These are phyloP conservation scores for Candida dendrica DNA, from an alignment of 805 yeast genomes.

Conservation along the genomic window DNA sequence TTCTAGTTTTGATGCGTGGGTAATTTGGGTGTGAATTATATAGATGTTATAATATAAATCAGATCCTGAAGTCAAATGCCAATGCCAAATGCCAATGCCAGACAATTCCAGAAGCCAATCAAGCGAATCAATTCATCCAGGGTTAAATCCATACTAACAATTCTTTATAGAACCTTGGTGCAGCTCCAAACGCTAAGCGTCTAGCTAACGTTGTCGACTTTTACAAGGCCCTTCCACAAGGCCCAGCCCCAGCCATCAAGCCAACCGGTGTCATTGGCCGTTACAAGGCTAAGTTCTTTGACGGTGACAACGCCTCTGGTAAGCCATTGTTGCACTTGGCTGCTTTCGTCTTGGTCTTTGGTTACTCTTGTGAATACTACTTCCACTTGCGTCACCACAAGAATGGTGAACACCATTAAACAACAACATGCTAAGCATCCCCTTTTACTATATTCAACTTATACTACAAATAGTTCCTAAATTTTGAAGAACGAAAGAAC, in stretches of 20 bases:
- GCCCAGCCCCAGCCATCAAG: conserved; percentile 71
- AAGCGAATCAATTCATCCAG: neutral
- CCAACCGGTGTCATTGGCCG: conserved; percentile 63
- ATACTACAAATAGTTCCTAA: too few relatives aligned
- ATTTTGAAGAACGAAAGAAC: too few relatives aligned
- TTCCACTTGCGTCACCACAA: conserved; percentile 72
- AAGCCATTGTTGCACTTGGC: conserved; percentile 78
- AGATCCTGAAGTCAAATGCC: neutral
- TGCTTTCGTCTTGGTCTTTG: conserved; percentile 58
- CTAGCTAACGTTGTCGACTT: conserved; percentile 91
- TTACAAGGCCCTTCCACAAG: conserved; percentile 95
- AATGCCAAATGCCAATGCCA: too few relatives aligned
- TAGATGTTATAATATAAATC: too few relatives aligned
- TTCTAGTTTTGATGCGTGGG: neutral
- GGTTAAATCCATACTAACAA: neutral
- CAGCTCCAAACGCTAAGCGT: conserved; percentile 95
- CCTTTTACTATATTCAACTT: too few relatives aligned
- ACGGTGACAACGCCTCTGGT: conserved; percentile 78
- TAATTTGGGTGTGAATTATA: neutral
- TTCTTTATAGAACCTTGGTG: conserved; percentile 67
- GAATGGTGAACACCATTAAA: conserved; percentile 34
- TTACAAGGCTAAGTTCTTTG: conserved; percentile 82
- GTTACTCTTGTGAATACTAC: conserved; percentile 90
- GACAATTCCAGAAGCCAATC: too few relatives aligned
- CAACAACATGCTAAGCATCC: too few relatives aligned